Evolutionary conservation across 257 asterid species (phyloP).

Genomic region (Dorcoceras hygrometricum): DNA sequence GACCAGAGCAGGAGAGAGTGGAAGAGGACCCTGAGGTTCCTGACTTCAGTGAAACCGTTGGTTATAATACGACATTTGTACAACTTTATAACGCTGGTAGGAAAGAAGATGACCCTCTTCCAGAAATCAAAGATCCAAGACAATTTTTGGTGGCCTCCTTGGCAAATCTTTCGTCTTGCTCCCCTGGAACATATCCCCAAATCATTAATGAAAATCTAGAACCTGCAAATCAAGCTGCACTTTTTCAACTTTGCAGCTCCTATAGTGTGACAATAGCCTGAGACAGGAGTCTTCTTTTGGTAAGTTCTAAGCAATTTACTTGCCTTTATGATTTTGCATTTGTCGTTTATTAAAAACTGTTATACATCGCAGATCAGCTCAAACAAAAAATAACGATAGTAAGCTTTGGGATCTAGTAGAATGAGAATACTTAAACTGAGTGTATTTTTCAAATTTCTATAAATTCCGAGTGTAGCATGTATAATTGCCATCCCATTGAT

Average conservation of each 20-base stretch:
- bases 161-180: slow-evolving; percentile 56
- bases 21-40: slow-evolving; percentile 82
- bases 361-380: neutral
- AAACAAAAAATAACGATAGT: too few relatives aligned
- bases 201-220: slow-evolving; percentile 63
- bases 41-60: slow-evolving; percentile 74
- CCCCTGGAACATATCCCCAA: slow-evolving; percentile 65
- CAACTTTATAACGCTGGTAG: slow-evolving; percentile 78
- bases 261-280: slow-evolving; percentile 57
- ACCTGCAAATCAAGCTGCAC: slow-evolving; percentile 71
- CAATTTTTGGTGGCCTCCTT: slow-evolving; percentile 71
- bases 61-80: slow-evolving; percentile 73
- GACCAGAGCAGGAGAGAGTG: slow-evolving; percentile 76
- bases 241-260: slow-evolving; percentile 67
- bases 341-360: neutral
- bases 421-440: neutral
- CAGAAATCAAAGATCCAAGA: slow-evolving; percentile 78
- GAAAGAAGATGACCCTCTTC: slow-evolving; percentile 83
- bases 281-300: slow-evolving; percentile 30
- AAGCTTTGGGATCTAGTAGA: neutral
- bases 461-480: neutral
- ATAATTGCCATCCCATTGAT: neutral
- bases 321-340: neutral
- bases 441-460: neutral
- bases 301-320: slow-evolving; percentile 29